Base-by-base conservation (phyloP, 164 flowering plant species). In the Umbellularia californica region DNA sequence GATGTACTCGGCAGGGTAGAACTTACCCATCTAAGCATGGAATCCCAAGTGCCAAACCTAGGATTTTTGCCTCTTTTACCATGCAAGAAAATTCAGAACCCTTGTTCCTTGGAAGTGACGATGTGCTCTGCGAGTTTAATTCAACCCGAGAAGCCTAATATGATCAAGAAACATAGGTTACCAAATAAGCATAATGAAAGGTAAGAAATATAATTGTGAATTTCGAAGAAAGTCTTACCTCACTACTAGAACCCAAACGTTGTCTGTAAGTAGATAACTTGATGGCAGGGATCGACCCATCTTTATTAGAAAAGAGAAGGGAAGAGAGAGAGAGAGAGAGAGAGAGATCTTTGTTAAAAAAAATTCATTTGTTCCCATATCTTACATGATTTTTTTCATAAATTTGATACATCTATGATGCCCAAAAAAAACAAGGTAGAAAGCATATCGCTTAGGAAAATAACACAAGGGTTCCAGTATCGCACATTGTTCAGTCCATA, bases 221-320 rank as follows among this genome's bases (percentile, higher is more conserved):
- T 0, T 30, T 30, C 0, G 47, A 13, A 66, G 58, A 69, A 62
- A 60, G 51, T 33, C 65, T 68, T 77, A 90, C 97, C 95, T 90
- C 94, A 71, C 22, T 77, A 74, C 77, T 82, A 7, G 85, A 72
- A 58, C 91, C 92, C 81, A 95, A 83, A 28, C 97, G 90, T 52
- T 83, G 85, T 73, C 90, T 87, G 76, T 95, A 95, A 70, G 99
- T 86, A 25, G 92, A 80, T 72, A 92, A 72, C 77, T 95, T 95
- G 79, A 93, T 85, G 19, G 90, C 91, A 55, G 99, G 99, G 76
- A 95, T 89, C 0, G 96, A 84, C 68, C 99, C 99, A 92, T 93
- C 99, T 95, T 67, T 17, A 52, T 67, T 68, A n/a, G n/a, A 68
- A 41, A 28, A 27, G 15, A 28, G 28, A 66, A 66, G 5, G 2